Evolutionary conservation across 2,329 filamentous ascomycete species (phyloP), one percentile per base, ranked within the genome.

Genomic region (Fusarium fujikuroi): DNA sequence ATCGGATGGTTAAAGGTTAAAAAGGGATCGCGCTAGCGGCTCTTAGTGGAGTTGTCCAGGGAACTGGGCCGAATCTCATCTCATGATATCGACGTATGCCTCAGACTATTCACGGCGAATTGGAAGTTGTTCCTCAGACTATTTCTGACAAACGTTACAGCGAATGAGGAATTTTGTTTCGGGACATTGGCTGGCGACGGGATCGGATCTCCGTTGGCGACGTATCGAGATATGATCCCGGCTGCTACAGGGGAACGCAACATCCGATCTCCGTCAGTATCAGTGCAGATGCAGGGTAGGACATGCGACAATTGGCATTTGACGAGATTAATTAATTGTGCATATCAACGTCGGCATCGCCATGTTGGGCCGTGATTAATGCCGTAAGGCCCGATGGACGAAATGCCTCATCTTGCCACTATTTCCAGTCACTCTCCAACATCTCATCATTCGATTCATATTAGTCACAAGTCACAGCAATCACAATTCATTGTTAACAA

Each of bases 1-100:
- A 69, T 64, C 66, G 65, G 36, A 50, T 32, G 59, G 65, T 58
- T 68, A 11, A 67, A 54, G 49, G 16, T 37, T 42, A 30, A 30
- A 14, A 62, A 43, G 60, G 69, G 60, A 32, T 56, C 21, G 43
- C 32, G 18, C 47, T 60, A 63, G 68, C 43, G 63, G 40, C 61
- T 46, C 39, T 43, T 39, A 40, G 54, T 43, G 49, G 30, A 43
- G n/a, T n/a, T 37, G 23, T 14, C 60, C 2, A 39, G 30, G 21
- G 43, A 39, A 32, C 34, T 63, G 47, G 56, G 37, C 56, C 46
- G 56, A 54, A 61, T 54, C 2, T 25, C 14, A 28, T 68, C 56
- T 68, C 54, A 44, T 52, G 57, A 59, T 63, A 37, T 9, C 49
- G 28, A 57, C 40, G n/a, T 52, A 39, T 36, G 39, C 42, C 25